A percentile compares a stretch with the other conserved stretches of the same genome.
Conservation (phyloP, 106 monocot species). For the Phalaenopsis aphrodite region DNA sequence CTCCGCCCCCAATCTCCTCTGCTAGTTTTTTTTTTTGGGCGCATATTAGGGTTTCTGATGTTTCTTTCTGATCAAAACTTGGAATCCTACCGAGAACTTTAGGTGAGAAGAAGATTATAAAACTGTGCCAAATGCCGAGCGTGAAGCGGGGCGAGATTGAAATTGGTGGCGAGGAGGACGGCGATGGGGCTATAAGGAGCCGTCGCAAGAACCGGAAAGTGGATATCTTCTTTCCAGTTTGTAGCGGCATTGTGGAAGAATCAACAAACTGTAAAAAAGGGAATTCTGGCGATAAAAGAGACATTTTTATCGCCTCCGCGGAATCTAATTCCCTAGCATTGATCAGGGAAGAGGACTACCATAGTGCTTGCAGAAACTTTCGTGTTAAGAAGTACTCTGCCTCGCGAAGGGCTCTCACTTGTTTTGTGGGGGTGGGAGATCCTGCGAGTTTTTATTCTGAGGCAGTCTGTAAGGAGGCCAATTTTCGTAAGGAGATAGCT, state of each 20-base stretch:
- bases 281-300: background rate
- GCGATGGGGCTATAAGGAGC: background rate
- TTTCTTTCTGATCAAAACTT: background rate
- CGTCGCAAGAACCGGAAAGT: conserved; percentile 27
- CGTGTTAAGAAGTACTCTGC: conserved; percentile 25
- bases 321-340: conserved; percentile 1
- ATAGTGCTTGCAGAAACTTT: conserved; percentile 26
- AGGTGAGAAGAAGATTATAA: conserved; percentile 32
- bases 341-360: conserved; percentile 23
- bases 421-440: background rate
- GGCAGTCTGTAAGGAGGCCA: conserved; percentile 2
- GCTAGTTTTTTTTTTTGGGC: background rate
- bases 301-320: background rate
- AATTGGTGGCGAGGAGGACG: conserved; percentile 4
- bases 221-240: conserved; percentile 12
- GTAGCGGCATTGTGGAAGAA: conserved; percentile 13
- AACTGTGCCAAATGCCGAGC: conserved; percentile 46
- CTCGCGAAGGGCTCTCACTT: conserved; percentile 31
- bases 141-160: conserved; percentile 33
- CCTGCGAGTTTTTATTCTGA: background rate
- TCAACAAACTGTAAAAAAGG: background rate
- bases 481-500: conserved; percentile 9
- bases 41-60: background rate
- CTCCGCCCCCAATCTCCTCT: background rate
- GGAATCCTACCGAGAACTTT: background rate